Evolutionary conservation across 2,329 filamentous ascomycete species (phyloP).

Genomic region (Capronia coronata): DNA sequence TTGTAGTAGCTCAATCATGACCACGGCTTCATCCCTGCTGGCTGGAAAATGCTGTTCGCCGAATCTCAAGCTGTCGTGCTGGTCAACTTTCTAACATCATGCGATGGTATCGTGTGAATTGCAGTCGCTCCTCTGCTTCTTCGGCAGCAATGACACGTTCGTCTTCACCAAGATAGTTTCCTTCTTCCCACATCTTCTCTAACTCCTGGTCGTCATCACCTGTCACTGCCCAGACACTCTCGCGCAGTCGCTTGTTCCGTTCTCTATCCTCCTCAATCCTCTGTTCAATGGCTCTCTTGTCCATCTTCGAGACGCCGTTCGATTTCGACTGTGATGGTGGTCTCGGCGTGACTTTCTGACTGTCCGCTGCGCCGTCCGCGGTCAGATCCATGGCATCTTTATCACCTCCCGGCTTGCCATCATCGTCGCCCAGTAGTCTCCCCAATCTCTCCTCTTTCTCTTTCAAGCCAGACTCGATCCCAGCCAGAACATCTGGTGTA

Average conservation of each 20-base stretch:
- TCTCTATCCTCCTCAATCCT: constrained; percentile 95
- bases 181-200: constrained; percentile 77
- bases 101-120: constrained; percentile 29
- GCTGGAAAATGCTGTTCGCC: not conserved
- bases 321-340: constrained; percentile 22
- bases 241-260: constrained; percentile 81
- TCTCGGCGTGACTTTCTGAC: constrained; percentile 27
- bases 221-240: constrained; percentile 87
- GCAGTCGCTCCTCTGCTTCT: constrained; percentile 55
- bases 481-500: constrained; percentile 63
- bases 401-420: constrained; percentile 30
- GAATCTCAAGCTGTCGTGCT: not conserved
- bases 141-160: constrained; percentile 72
- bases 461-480: constrained; percentile 77
- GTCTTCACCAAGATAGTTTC: constrained; percentile 79
- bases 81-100: constrained; percentile 17
- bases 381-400: constrained; percentile 9
- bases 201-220: constrained; percentile 63
- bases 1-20: no score
- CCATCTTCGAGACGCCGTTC: constrained; percentile 49
- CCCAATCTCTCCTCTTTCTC: constrained; percentile 63
- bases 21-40: not conserved
- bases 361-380: constrained; percentile 34
- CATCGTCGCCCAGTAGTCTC: constrained; percentile 48
- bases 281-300: constrained; percentile 89